Conservation (phyloP, 2,329 filamentous ascomycete genomes). For the Pyrenochaeta sp. region DNA sequence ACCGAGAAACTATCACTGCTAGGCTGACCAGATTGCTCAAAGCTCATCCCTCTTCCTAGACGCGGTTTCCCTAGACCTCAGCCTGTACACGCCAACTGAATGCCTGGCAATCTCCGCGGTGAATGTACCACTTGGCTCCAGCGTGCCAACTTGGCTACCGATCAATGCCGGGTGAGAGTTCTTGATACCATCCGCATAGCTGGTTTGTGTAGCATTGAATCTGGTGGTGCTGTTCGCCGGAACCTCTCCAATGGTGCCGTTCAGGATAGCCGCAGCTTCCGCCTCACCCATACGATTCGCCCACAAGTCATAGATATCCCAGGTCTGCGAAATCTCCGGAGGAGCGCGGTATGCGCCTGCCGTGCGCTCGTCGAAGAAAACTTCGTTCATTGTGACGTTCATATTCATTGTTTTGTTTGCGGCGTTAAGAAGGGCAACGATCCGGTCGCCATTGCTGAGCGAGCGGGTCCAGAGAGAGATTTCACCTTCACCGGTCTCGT, state of each 20-base stretch:
- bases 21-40: constrained; percentile 19
- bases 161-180: constrained; percentile 55
- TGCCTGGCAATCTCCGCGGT: constrained; percentile 57
- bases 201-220: constrained; percentile 61
- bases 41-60: constrained; percentile 56
- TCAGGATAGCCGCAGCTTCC: constrained; percentile 56
- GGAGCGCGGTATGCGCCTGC: constrained; percentile 51
- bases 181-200: constrained; percentile 58
- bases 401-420: constrained; percentile 54
- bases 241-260: constrained; percentile 46
- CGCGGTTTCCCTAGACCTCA: constrained; percentile 46
- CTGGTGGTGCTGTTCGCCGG: constrained; percentile 46
- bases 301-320: constrained; percentile 66
- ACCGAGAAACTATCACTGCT: too few species aligned
- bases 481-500: constrained; percentile 56
- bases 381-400: constrained; percentile 61
- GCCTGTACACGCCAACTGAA: constrained; percentile 60
- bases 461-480: constrained; percentile 61
- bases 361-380: constrained; percentile 60
- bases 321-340: constrained; percentile 52
- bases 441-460: constrained; percentile 57
- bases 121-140: constrained; percentile 55
- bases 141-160: constrained; percentile 56
- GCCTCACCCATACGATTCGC: constrained; percentile 61
- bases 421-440: constrained; percentile 62